phyloP scores from a whole-genome alignment of 768 basidiomycete species.

The Phylloporus rhodoxanthus region DNA sequence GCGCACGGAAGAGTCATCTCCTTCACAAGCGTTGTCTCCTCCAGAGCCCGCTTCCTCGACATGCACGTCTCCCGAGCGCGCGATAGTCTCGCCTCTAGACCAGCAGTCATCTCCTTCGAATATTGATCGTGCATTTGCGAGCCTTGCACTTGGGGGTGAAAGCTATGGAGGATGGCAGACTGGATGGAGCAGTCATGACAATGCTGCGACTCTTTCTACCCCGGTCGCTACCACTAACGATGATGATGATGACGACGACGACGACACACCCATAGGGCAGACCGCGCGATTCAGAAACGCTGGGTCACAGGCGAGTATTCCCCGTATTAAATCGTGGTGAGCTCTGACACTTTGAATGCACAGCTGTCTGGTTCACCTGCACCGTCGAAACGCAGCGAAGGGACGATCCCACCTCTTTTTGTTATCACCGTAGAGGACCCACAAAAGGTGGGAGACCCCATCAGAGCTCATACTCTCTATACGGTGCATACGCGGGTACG shows the following conservation, averaged over 20 bases:
- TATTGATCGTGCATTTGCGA: slow-evolving; percentile 35
- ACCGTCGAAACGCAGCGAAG: slow-evolving; percentile 29
- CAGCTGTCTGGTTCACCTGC: slow-evolving; percentile 16
- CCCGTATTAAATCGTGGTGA: not conserved
- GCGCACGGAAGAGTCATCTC: slow-evolving; percentile 9
- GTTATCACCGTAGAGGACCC: slow-evolving; percentile 93
- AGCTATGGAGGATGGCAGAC: slow-evolving; percentile 48
- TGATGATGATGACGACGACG: slow-evolving; percentile 63
- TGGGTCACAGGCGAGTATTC: slow-evolving; percentile 19
- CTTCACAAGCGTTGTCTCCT: slow-evolving; percentile 8
- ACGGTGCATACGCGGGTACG: slow-evolving; percentile 86
- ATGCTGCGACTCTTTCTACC: slow-evolving; percentile 16
- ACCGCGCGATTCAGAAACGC: slow-evolving; percentile 29
- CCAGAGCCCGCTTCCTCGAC: slow-evolving; percentile 9
- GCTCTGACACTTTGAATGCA: not conserved
- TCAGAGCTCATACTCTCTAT: slow-evolving; percentile 91
- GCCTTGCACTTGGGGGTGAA: slow-evolving; percentile 46
- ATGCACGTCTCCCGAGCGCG: slow-evolving; percentile 21
- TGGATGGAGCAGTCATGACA: slow-evolving; percentile 37
- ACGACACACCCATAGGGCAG: slow-evolving; percentile 62
- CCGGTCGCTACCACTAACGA: slow-evolving; percentile 20
- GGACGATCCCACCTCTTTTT: slow-evolving; percentile 64
- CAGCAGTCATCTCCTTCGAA: slow-evolving; percentile 16
- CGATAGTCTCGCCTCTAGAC: slow-evolving; percentile 28
- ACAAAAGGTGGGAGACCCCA: slow-evolving; percentile 93